These are phyloP conservation scores for Curvularia hawaiiensis DNA, from an alignment of 2,329 filamentous ascomycete species.

Conservation along the genomic window DNA sequence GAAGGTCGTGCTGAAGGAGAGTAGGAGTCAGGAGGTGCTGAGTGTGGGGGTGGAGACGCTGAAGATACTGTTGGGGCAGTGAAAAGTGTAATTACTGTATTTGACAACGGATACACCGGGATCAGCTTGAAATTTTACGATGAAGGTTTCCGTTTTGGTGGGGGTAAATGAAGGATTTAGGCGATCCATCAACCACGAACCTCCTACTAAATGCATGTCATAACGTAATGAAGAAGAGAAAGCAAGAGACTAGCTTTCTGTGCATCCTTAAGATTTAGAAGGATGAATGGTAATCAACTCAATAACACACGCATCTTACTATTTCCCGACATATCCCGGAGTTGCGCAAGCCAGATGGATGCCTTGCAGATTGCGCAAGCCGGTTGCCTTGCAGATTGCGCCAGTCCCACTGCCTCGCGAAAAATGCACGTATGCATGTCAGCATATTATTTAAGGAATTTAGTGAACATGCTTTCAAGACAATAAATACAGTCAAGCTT, in stretches of 20 bases:
- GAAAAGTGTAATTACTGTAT: no score
- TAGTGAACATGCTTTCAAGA: background rate
- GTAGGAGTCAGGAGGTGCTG: constrained; percentile 70
- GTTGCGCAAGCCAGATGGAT: background rate
- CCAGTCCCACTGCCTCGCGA: background rate
- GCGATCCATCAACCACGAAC: background rate
- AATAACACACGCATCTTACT: background rate
- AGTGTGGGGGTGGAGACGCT: constrained; percentile 73
- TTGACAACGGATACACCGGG: no score
- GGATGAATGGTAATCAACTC: background rate
- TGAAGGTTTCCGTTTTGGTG: background rate
- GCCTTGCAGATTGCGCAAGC: background rate
- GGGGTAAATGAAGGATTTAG: background rate
- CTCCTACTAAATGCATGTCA: background rate
- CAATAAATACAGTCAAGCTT: background rate
- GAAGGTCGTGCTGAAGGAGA: constrained; percentile 72
- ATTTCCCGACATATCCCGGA: background rate
- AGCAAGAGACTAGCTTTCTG: background rate
- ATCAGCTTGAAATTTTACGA: background rate
- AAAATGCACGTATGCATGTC: background rate
- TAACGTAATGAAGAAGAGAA: background rate
- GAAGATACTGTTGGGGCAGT: constrained; percentile 62
- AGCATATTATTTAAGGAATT: background rate
- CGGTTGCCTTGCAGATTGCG: background rate
- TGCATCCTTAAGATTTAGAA: background rate